phyloP scores from a whole-genome alignment of 805 yeast species.

The Cyberlindnera veronae region DNA sequence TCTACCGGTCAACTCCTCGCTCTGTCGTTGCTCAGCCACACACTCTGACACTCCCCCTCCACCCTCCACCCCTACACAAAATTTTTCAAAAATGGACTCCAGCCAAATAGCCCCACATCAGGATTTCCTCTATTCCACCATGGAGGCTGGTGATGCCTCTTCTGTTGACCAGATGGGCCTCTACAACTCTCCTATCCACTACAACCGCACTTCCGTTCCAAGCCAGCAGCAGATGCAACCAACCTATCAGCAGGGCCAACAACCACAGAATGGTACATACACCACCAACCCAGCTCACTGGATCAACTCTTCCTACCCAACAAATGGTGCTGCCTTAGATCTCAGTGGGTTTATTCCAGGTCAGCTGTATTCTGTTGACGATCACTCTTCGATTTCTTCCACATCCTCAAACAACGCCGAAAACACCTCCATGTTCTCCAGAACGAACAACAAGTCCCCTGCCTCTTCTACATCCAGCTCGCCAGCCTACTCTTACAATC shows the following conservation, averaged over 20 bases:
- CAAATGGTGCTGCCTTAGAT: conserved; percentile 1
- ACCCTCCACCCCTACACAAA: neutral
- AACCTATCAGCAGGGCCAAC: neutral
- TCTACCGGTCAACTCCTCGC: no score
- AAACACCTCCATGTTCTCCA: conserved; percentile 9
- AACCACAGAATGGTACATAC: conserved; percentile 3
- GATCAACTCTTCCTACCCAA: conserved; percentile 5
- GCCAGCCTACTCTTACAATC: conserved; percentile 7
- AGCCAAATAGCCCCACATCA: conserved; percentile 4
- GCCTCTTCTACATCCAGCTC: conserved; percentile 10
- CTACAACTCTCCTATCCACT: conserved; percentile 10
- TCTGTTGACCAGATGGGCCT: conserved; percentile 9
- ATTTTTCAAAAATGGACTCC: conserved; percentile 1
- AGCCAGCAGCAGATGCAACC: neutral
- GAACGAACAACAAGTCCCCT: conserved; percentile 4
- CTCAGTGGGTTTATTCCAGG: conserved; percentile 3
- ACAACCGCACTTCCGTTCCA: conserved; percentile 1
- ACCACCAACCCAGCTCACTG: conserved; percentile 5
- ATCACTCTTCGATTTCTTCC: conserved; percentile 9
- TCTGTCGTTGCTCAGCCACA: no score
- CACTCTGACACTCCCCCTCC: neutral
- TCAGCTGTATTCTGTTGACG: conserved; percentile 5
- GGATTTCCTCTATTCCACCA: conserved; percentile 9
- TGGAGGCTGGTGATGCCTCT: conserved; percentile 1
- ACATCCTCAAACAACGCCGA: conserved; percentile 2